Evolutionary conservation across 2,329 filamentous ascomycete species (phyloP).

Genomic region (Fusarium camptoceras): DNA sequence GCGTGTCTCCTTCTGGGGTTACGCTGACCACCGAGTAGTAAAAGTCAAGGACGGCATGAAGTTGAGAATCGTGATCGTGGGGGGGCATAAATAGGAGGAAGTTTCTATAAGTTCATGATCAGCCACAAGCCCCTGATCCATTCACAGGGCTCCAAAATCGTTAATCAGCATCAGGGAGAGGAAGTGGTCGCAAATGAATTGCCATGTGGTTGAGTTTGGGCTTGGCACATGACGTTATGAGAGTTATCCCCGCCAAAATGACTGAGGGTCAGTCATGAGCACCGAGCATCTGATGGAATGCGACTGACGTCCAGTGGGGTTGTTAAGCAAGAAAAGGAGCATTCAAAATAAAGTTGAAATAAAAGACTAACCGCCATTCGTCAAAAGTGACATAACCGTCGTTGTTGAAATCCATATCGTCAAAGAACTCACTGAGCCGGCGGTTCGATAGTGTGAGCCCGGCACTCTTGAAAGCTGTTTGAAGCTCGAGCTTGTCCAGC

Average conservation of each 20-base stretch:
- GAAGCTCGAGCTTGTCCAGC: conserved; percentile 87
- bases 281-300: conserved; percentile 38
- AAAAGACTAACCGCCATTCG: conserved; percentile 89
- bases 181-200: conserved; percentile 19
- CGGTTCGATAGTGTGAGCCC: conserved; percentile 82
- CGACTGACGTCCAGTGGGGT: conserved; percentile 21
- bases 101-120: conserved; percentile 67
- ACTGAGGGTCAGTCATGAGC: conserved; percentile 45
- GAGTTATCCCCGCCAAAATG: conserved; percentile 44
- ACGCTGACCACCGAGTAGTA: conserved; percentile 91
- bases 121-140: conserved; percentile 31
- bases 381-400: conserved; percentile 91
- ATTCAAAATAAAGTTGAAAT: conserved; percentile 18
- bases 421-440: conserved; percentile 86
- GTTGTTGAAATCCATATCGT: conserved; percentile 87
- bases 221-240: conserved; percentile 48
- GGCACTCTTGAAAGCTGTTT: conserved; percentile 79
- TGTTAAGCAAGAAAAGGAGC: background rate
- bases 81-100: conserved; percentile 90
- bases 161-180: conserved; percentile 1
- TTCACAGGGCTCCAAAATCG: conserved; percentile 5
- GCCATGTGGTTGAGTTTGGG: conserved; percentile 19
- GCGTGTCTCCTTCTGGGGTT: conserved; percentile 92
- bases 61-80: conserved; percentile 71
- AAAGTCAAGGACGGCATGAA: conserved; percentile 88